A percentile compares a stretch with the other conserved stretches of the same genome.
phyloP scores from a whole-genome alignment of 2,329 filamentous ascomycete genomes.

The Graphilbum fragrans region DNA sequence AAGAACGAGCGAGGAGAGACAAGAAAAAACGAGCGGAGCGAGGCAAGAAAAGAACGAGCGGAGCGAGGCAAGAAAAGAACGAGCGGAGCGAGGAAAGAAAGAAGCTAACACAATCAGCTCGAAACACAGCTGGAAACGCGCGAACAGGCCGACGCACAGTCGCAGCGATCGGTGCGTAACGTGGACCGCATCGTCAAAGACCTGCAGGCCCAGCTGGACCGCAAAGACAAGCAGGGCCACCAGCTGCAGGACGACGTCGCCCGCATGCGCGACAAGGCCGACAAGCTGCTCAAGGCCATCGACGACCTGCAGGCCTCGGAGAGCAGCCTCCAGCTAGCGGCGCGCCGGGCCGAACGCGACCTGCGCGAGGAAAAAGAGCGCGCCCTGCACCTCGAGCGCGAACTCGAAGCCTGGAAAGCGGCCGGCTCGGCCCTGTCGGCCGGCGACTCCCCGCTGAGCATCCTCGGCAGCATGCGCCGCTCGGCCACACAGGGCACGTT shows the following conservation, averaged over 20 bases:
- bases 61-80: no score
- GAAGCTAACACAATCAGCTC: slow-evolving; percentile 41
- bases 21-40: no score
- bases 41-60: background rate
- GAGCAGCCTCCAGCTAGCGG: slow-evolving; percentile 65
- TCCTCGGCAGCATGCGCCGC: slow-evolving; percentile 14
- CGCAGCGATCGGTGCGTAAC: slow-evolving; percentile 79
- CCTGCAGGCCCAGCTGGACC: slow-evolving; percentile 81
- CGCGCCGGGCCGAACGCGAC: slow-evolving; percentile 80
- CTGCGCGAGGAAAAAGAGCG: slow-evolving; percentile 82
- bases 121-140: slow-evolving; percentile 78
- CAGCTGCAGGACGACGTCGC: slow-evolving; percentile 74
- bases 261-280: slow-evolving; percentile 80
- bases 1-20: background rate
- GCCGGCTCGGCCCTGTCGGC: slow-evolving; percentile 7
- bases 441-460: slow-evolving; percentile 9
- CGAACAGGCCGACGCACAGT: slow-evolving; percentile 64
- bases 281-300: slow-evolving; percentile 79
- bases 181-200: slow-evolving; percentile 92
- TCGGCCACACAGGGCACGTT: slow-evolving; percentile 5
- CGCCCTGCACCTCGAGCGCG: slow-evolving; percentile 67
- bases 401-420: slow-evolving; percentile 69
- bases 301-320: slow-evolving; percentile 89
- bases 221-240: slow-evolving; percentile 76
- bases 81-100: slow-evolving; percentile 13